Base-by-base conservation (phyloP, 176 grass and related monocot genomes). In the Hyparrhenia diplandra region DNA sequence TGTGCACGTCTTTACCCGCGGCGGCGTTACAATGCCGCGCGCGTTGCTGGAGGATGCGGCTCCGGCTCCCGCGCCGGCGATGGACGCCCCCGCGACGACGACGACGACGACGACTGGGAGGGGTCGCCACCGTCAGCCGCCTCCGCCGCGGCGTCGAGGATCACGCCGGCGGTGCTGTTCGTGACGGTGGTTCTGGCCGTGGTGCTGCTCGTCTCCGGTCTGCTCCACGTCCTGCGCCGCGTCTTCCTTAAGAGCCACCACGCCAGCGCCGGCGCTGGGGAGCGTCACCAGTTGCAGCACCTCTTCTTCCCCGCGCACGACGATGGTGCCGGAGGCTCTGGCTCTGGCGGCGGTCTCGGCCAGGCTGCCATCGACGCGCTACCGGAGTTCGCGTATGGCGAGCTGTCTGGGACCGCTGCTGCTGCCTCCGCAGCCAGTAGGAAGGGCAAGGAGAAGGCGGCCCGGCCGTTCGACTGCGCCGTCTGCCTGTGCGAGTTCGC, bases 111-210 rank as follows among this genome's bases (percentile, higher is more conserved):
- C 46, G 5, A 51, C 49, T 1, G 18, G 27, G 27, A 23, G 60
- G 60, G 40, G 17, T 24, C 5, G 16, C 4, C 52, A 0, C 1
- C 39, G 11, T 7, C 60, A 10, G 30, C 14, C 3, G 18, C 80
- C 2, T 67, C 76, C 6, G 4, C 64, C 10, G 25, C 45, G 25
- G 82, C 73, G 10, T 55, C 71, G 21, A 78, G 90, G 83, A 83
- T 94, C 14, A 97, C 89, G 29, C 95, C 92, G 1, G 95, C 92
- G 2, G 88, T 97, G 61, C 77, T 97, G 11, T 97, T 97, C 79
- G 85, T 94, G 68, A 94, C 91, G 58, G 95, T 97, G 47, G 89
- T 97, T 57, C 74, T 97, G 14, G 88, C 95, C 10, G 92, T 92
- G 59, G 87, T 97, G 55, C 87, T 97, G 85, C 93, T 97, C 80